Base-by-base conservation (phyloP, 805 yeast species). In the Clavispora santaluciae region DNA sequence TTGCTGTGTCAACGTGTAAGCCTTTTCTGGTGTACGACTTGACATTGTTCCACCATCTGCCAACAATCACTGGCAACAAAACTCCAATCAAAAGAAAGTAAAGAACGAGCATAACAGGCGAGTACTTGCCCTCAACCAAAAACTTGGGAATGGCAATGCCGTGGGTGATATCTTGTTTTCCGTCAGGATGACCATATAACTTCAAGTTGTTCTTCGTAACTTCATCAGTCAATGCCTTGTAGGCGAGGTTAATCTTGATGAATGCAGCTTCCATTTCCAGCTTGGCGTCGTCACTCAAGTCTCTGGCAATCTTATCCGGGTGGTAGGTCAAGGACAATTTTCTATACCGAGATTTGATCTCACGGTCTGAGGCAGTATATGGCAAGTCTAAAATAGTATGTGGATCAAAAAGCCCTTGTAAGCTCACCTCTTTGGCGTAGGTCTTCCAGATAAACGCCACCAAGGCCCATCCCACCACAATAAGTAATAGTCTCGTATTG, bases 151-250 rank as follows among this genome's bases (percentile, higher is more conserved):
- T 67, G 0, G 98, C 99, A 61, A 93, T 89, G 46, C 99, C 99
- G 60, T 88, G 96, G 16, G 83, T 69, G 15, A 83, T 74, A 21
- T 86, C 86, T 63, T 87, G 95, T 31, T 95, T 96, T 33, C 99
- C 99, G 67, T 93, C 99, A 4, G 99, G 99, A 60, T 95, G 96
- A 37, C 99, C 99, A 56, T 83, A 93, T 53, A 78, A 81, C 54
- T 83, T 68, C 61, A 77, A 89, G 60, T 93, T 93, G 52, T 86
- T 86, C 54, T 79, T 84, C 3, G 86, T 80, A 9, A 72, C 75
- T 51, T 87, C 96, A 63, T 93, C 98, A 11, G 99, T 95, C 49
- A 93, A 75, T 0, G 99, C 87, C 63, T 89, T 86, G 66, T 95
- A 89, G 20, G 99, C 99, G 63, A 86, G 86, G 44, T 86, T 83